Evolutionary conservation across 75 land plant species (phyloP), one percentile per base, ranked within the genome.

Genomic region (Picea glauca): DNA sequence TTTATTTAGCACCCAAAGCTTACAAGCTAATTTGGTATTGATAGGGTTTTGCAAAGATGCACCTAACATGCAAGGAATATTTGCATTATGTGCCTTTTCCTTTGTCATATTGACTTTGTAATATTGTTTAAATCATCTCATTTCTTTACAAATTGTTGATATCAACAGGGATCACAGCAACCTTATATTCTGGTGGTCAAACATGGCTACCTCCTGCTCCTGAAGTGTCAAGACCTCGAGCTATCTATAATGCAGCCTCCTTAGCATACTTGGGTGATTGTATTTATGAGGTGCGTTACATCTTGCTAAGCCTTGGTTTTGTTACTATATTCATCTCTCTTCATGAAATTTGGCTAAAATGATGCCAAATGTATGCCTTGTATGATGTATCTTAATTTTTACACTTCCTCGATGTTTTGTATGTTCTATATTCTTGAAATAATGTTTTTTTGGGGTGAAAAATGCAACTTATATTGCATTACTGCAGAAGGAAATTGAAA

Each of bases 231-330:
- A 95, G 85, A 57, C 99, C 99, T 64, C 85, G 94, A 31, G 88
- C 99, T 1, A 79, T 83, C 21, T 90, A 83, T 77, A 97, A 97
- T 85, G 98, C 99, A 21, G 91, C 91, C 26, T 79, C 94, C 13
- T 78, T 97, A 56, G 99, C 99, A 21, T 97, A 97, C 59, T 65
- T 97, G 75, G 99, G 99, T 23, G 99, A 97, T 80, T 87, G 94
- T 79, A 87, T 94, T n/a, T 97, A 90, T 77, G 99, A 97, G 98
- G 99, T 94, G 21, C 58, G 17, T 62, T 26, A 40, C 43, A 11
- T 70, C 26, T 40, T 23, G n/a, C 15, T 40, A 43, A n/a, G 8
- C 31, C 20, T 50, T 79, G 17, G 35, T 78, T 79, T 43, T 70
- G 35, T 70, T 40, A 20, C 12, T 43, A 18, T 20, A 31, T 70